Conservation (phyloP, 2,329 filamentous ascomycete species). For the Ophiocordyceps camponoti-saundersi region DNA sequence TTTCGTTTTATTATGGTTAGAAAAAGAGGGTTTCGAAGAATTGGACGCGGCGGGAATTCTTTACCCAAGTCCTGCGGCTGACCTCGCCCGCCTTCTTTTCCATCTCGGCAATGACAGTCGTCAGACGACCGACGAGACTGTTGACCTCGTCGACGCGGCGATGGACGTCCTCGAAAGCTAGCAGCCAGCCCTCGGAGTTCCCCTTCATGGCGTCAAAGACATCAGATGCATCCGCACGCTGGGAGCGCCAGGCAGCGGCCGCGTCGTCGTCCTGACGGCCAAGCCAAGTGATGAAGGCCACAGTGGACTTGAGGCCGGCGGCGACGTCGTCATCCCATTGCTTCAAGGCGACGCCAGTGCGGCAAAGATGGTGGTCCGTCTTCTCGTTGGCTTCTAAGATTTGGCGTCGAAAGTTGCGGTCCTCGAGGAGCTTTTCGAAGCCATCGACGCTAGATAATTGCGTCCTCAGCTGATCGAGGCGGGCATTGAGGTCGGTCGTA, state of each 20-base stretch:
- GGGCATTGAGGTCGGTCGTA: slow-evolving; percentile 59
- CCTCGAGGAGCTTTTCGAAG: slow-evolving; percentile 78
- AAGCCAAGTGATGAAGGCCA: slow-evolving; percentile 63
- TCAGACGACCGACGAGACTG: slow-evolving; percentile 52
- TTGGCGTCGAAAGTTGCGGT: slow-evolving; percentile 63
- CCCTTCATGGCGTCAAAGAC: slow-evolving; percentile 84
- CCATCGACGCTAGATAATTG: slow-evolving; percentile 68
- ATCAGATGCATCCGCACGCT: slow-evolving; percentile 45
- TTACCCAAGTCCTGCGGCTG: slow-evolving; percentile 60
- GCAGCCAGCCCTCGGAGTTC: slow-evolving; percentile 80
- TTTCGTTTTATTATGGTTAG: background rate
- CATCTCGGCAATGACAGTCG: slow-evolving; percentile 69
- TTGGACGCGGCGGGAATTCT: slow-evolving; percentile 7
- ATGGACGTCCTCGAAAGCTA: slow-evolving; percentile 61
- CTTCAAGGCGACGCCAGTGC: slow-evolving; percentile 59
- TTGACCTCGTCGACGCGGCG: slow-evolving; percentile 55
- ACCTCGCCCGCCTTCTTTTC: slow-evolving; percentile 70
- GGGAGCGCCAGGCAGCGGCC: slow-evolving; percentile 35
- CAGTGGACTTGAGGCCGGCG: slow-evolving; percentile 60
- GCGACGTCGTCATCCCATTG: slow-evolving; percentile 65
- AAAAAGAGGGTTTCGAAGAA: background rate
- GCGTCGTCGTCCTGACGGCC: slow-evolving; percentile 36
- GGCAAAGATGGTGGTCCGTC: slow-evolving; percentile 76
- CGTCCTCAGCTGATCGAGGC: slow-evolving; percentile 63
- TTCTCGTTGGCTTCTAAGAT: slow-evolving; percentile 78